Conservation (phyloP, 2,329 filamentous ascomycete species). For the Phaeosphaeriaceae sp. region DNA sequence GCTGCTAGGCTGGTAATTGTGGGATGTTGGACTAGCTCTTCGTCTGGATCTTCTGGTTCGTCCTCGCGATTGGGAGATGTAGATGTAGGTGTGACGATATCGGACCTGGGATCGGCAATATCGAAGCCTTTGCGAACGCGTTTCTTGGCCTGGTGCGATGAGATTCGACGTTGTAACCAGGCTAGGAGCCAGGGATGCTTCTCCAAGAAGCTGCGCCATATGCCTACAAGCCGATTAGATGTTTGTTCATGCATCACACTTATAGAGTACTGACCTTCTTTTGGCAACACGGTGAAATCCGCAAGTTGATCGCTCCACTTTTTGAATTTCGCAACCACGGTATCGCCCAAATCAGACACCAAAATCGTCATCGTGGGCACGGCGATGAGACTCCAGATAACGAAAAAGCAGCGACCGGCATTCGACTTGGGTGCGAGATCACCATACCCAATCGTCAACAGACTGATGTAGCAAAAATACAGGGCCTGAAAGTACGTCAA, state of each 20-base stretch:
- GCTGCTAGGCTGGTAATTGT: conserved; percentile 15
- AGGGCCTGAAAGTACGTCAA: conserved; percentile 81
- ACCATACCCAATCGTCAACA: conserved; percentile 88
- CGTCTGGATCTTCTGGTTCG: conserved; percentile 11
- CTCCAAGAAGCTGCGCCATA: conserved; percentile 60
- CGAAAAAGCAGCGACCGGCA: conserved; percentile 82
- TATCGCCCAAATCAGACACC: conserved; percentile 69
- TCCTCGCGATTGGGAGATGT: not conserved
- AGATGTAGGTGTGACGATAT: conserved; percentile 15
- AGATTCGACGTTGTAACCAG: conserved; percentile 43
- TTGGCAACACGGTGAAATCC: conserved; percentile 71
- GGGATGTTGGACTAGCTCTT: conserved; percentile 11
- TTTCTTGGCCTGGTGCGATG: conserved; percentile 42
- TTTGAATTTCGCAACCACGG: conserved; percentile 73
- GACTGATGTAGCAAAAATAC: conserved; percentile 84
- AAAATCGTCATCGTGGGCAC: conserved; percentile 89
- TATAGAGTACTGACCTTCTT: conserved; percentile 47
- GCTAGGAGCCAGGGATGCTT: conserved; percentile 54
- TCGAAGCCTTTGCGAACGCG: conserved; percentile 58
- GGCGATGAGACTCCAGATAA: conserved; percentile 89
- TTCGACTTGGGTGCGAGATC: conserved; percentile 80
- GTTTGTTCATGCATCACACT: not conserved
- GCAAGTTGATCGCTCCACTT: conserved; percentile 66
- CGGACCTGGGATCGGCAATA: conserved; percentile 41
- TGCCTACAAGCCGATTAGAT: conserved; percentile 28